phyloP scores from a whole-genome alignment of 257 asterid genomes.

The Striga asiatica region DNA sequence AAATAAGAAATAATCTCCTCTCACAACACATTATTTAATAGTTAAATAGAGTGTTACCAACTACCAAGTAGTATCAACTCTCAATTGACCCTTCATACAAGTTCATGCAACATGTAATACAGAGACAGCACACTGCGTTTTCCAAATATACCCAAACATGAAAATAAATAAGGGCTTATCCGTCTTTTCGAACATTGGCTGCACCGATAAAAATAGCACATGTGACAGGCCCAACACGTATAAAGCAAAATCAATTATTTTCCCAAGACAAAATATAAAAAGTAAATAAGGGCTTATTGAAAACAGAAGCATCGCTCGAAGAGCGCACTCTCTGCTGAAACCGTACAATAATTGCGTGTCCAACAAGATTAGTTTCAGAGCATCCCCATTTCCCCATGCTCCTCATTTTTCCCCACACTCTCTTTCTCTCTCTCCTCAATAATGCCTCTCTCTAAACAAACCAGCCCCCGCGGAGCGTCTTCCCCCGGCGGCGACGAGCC shows the following conservation, averaged over 20 bases:
- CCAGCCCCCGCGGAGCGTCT: background rate
- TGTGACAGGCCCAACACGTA: conserved; percentile 3
- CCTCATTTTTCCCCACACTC: background rate
- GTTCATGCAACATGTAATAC: background rate
- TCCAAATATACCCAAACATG: conserved; percentile 8
- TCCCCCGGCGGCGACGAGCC: conserved; percentile 30
- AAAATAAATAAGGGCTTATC: conserved; percentile 31
- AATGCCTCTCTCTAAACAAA: conserved; percentile 19
- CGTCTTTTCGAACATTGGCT: conserved; percentile 4
- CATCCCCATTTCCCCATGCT: conserved; percentile 22
- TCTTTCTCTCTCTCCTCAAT: conserved; percentile 25
- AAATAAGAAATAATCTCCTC: no score
- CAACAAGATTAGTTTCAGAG: conserved; percentile 24
- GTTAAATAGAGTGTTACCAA: no score
- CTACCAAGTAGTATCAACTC: no score
- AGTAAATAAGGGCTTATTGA: background rate
- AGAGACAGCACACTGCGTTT: background rate
- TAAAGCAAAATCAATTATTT: background rate
- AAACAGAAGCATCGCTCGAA: conserved; percentile 14
- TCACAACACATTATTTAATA: no score
- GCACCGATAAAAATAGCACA: background rate
- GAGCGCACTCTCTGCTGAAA: conserved; percentile 25
- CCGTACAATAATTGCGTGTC: conserved; percentile 38
- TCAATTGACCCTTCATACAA: no score
- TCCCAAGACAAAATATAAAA: background rate